A percentile compares a stretch with the other conserved stretches of the same genome.
These are phyloP conservation scores for Didymella keratinophila DNA, from an alignment of 2,329 filamentous ascomycete species.

Conservation along the genomic window DNA sequence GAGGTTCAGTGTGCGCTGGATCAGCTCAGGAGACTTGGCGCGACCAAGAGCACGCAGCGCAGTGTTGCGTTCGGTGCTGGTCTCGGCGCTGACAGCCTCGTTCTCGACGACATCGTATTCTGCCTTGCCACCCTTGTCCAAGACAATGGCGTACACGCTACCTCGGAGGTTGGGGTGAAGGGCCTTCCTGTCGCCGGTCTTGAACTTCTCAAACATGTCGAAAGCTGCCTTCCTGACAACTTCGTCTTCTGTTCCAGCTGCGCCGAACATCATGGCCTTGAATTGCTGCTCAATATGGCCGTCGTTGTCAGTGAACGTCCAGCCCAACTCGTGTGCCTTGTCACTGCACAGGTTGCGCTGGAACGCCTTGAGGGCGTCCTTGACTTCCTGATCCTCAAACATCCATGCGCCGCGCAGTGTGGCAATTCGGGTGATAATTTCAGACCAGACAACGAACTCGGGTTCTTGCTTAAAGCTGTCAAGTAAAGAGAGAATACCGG, in stretches of 20 bases:
- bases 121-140: conserved; percentile 84
- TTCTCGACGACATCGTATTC: conserved; percentile 83
- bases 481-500: conserved; percentile 82
- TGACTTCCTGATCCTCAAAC: conserved; percentile 78
- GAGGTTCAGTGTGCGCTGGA: conserved; percentile 79
- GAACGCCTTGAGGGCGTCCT: conserved; percentile 82
- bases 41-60: conserved; percentile 84
- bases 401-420: conserved; percentile 87
- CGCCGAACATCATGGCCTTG: conserved; percentile 89
- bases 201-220: conserved; percentile 89
- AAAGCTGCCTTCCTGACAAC: conserved; percentile 79
- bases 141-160: conserved; percentile 83
- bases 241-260: conserved; percentile 80
- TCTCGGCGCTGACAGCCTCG: conserved; percentile 76
- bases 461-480: conserved; percentile 82
- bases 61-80: conserved; percentile 89
- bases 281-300: conserved; percentile 93
- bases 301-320: conserved; percentile 84
- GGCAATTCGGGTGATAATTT: conserved; percentile 80
- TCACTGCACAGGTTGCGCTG: conserved; percentile 77
- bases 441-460: conserved; percentile 94
- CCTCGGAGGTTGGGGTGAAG: conserved; percentile 91
- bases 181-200: conserved; percentile 77
- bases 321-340: conserved; percentile 87
- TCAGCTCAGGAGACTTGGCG: conserved; percentile 77